phyloP scores from a whole-genome alignment of 75 land plant genomes.

The Adiantum capillusveneris region DNA sequence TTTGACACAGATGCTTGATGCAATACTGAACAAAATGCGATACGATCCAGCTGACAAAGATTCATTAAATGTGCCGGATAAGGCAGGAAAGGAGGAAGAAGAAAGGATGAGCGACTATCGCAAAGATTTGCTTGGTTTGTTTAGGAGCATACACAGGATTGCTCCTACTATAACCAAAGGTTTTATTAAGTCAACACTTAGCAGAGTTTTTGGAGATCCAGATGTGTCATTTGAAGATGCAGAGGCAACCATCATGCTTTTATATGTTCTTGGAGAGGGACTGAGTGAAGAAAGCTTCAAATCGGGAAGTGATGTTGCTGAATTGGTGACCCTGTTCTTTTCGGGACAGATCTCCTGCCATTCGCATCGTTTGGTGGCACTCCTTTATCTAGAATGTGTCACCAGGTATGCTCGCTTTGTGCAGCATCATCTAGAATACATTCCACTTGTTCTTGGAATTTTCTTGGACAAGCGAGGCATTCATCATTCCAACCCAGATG shows the following conservation, averaged over 20 bases:
- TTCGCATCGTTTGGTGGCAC: slow-evolving; percentile 82
- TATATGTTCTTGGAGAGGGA: slow-evolving; percentile 77
- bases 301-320: slow-evolving; percentile 54
- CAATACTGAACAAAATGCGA: slow-evolving; percentile 43
- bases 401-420: slow-evolving; percentile 78
- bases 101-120: slow-evolving; percentile 79
- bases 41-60: slow-evolving; percentile 60
- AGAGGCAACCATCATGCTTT: slow-evolving; percentile 78
- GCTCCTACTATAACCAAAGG: slow-evolving; percentile 79
- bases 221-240: slow-evolving; percentile 70
- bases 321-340: slow-evolving; percentile 62
- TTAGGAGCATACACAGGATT: slow-evolving; percentile 68
- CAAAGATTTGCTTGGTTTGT: slow-evolving; percentile 64
- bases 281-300: slow-evolving; percentile 66
- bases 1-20: slow-evolving; percentile 67
- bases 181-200: slow-evolving; percentile 59
- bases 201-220: slow-evolving; percentile 30
- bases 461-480: slow-evolving; percentile 96
- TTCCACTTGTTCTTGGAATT: slow-evolving; percentile 61
- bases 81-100: slow-evolving; percentile 84
- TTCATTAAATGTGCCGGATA: slow-evolving; percentile 67
- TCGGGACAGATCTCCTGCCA: slow-evolving; percentile 63
- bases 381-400: slow-evolving; percentile 76
- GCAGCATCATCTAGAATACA: slow-evolving; percentile 67
- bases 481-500: slow-evolving; percentile 80